phyloP scores from a whole-genome alignment of 768 basidiomycete species.

The Amyloporia xantha region DNA sequence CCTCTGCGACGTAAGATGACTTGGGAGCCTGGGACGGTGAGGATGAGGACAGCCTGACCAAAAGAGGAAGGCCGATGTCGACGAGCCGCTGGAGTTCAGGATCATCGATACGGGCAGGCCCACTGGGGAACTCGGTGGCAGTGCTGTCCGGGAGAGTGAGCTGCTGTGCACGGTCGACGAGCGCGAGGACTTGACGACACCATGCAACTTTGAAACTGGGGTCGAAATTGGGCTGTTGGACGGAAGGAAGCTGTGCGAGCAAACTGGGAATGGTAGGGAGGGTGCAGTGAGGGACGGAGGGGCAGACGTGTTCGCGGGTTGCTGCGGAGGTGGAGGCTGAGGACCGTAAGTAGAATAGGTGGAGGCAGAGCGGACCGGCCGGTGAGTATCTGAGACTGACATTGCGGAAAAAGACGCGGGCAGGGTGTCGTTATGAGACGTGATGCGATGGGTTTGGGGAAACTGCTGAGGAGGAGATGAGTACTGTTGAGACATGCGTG shows the following conservation, averaged over 20 bases:
- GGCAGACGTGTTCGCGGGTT: slow-evolving; percentile 6
- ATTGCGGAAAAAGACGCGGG: slow-evolving; percentile 12
- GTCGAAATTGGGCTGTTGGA: slow-evolving; percentile 50
- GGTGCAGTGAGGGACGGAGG: slow-evolving; percentile 58
- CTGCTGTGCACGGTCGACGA: slow-evolving; percentile 49
- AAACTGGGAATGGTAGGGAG: slow-evolving; percentile 63
- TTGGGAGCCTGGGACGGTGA: slow-evolving; percentile 27
- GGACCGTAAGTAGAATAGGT: slow-evolving; percentile 13
- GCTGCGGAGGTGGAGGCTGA: slow-evolving; percentile 9
- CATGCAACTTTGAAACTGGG: slow-evolving; percentile 63
- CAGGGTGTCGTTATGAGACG: slow-evolving; percentile 7
- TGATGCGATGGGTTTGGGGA: neutral
- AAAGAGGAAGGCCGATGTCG: slow-evolving; percentile 55
- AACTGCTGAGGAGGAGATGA: slow-evolving; percentile 6
- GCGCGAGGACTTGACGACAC: slow-evolving; percentile 76
- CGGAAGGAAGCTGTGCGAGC: slow-evolving; percentile 38
- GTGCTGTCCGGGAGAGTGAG: slow-evolving; percentile 61
- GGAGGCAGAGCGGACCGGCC: slow-evolving; percentile 17
- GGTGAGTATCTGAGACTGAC: slow-evolving; percentile 15
- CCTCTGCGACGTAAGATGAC: slow-evolving; percentile 52
- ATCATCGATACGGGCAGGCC: slow-evolving; percentile 54
- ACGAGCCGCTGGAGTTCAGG: slow-evolving; percentile 54
- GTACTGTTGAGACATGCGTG: slow-evolving; percentile 5
- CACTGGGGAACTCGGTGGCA: slow-evolving; percentile 38
- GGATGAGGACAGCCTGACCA: slow-evolving; percentile 53